Conservation (phyloP, 2,329 filamentous ascomycete genomes). For the Reticulascus tulasneorum region DNA sequence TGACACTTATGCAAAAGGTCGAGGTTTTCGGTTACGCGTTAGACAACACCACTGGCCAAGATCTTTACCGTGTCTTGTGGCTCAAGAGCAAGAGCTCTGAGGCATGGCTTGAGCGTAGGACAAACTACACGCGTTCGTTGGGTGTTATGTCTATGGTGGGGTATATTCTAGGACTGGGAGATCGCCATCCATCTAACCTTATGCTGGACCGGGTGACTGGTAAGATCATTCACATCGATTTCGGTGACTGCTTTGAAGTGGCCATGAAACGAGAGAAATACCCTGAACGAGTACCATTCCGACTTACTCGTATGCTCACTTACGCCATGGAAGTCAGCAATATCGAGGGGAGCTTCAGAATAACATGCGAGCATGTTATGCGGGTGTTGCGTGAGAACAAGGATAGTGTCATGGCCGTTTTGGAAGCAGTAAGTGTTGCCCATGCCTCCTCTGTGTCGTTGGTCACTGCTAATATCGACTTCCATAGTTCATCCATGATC, state of each 20-base stretch:
- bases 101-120: constrained; percentile 93
- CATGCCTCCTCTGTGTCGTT: not conserved
- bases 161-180: constrained; percentile 94
- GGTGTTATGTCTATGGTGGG: constrained; percentile 99
- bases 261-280: constrained; percentile 99
- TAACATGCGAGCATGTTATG: constrained; percentile 98
- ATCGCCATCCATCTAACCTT: constrained; percentile 95
- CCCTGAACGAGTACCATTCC: constrained; percentile 94
- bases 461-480: constrained; percentile 17
- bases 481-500: constrained; percentile 91
- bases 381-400: constrained; percentile 94
- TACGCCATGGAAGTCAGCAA: constrained; percentile 99
- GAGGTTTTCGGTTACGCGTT: constrained; percentile 99
- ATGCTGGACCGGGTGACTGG: constrained; percentile 96
- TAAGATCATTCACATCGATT: constrained; percentile 98
- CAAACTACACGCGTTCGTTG: constrained; percentile 96
- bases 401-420: constrained; percentile 95
- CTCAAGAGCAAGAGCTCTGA: constrained; percentile 98
- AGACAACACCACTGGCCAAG: constrained; percentile 98
- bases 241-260: constrained; percentile 98
- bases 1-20: constrained; percentile 99
- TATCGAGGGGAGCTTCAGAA: constrained; percentile 96
- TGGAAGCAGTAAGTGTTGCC: constrained; percentile 85
- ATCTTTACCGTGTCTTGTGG: constrained; percentile 96
- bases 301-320: constrained; percentile 95